phyloP scores from a whole-genome alignment of 768 basidiomycete genomes.

The Boletus tomentosulus region DNA sequence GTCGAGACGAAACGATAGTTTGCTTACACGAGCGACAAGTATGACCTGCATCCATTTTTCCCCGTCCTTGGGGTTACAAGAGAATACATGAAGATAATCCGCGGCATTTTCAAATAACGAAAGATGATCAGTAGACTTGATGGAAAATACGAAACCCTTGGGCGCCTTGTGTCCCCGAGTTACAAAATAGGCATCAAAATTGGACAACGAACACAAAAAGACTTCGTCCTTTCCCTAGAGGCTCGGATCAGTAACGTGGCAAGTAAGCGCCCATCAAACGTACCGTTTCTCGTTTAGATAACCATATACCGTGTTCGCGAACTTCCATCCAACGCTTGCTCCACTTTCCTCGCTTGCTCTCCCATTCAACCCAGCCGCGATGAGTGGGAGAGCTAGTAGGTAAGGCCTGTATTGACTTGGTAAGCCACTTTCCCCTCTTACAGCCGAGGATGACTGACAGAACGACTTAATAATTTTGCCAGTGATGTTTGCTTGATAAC shows the following conservation, averaged over 20 bases:
- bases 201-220: constrained; percentile 78
- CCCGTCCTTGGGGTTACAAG: constrained; percentile 70
- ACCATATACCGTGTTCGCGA: constrained; percentile 78
- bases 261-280: constrained; percentile 17
- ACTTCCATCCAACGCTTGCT: constrained; percentile 86
- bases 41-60: constrained; percentile 76
- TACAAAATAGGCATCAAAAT: constrained; percentile 83
- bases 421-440: constrained; percentile 40
- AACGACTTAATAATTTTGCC: constrained; percentile 52
- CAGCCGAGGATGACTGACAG: constrained; percentile 39
- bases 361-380: constrained; percentile 79
- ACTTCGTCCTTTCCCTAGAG: constrained; percentile 78
- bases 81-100: constrained; percentile 87
- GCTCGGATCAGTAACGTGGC: constrained; percentile 4
- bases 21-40: constrained; percentile 73
- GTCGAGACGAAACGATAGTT: background rate
- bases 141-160: constrained; percentile 77
- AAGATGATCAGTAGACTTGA: constrained; percentile 86
- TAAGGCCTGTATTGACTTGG: constrained; percentile 41
- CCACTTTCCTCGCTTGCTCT: constrained; percentile 93
- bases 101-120: constrained; percentile 82
- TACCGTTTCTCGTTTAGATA: constrained; percentile 88
- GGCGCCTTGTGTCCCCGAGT: constrained; percentile 78
- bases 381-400: constrained; percentile 42
- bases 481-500: constrained; percentile 73